Evolutionary conservation across 1,139 yeast species (phyloP), one percentile per base, ranked within the genome.

Genomic region (Sugiyamaella sp.): DNA sequence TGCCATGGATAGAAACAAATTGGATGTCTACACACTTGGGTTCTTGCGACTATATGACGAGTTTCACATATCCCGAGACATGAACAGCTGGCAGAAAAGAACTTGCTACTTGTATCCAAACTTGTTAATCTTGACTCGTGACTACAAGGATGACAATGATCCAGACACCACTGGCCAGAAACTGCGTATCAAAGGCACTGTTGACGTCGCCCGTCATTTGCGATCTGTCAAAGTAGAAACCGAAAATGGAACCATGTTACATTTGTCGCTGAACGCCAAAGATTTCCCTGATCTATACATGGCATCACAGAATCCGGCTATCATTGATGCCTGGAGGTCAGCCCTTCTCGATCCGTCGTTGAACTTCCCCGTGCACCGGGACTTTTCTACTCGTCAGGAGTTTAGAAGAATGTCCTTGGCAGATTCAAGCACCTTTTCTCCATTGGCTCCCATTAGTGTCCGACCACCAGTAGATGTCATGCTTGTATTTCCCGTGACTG

Each of bases 51-150:
- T 60, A 14, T 55, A 55, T 29, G 64, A 61, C 37, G 40, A 43
- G 17, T 60, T 63, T 27, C 46, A 46, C 24, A 55, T 63, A 19
- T 60, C 64, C 1, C 46, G 57, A 14, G 61, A 63, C 48, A 44
- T 51, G 42, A 29, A 47, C 16, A 29, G 47, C 20, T 61, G 66
- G 66, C 61, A 61, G 40, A 48, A 55, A 21, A 55, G 58, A 32
- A 59, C 59, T 17, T 63, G 66, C 48, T 63, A 60, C 38, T 33
- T 63, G 43, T 63, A 60, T 53, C 63, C 60, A 10, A 49, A 48
- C 12, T 56, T 59, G 35, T 54, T 63, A 10, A 44, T 63, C 19
- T 51, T 62, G 14, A 50, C 59, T 12, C 57, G 59, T 16, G 56
- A 53, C 14, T 55, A 46, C 29, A 33, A 24, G 6, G 41, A 35